Percentiles rank a stretch among this genome's conserved stretches.
Conservation (phyloP, 495 filamentous ascomycete genomes). For the Lasiosphaeris hirsuta region DNA sequence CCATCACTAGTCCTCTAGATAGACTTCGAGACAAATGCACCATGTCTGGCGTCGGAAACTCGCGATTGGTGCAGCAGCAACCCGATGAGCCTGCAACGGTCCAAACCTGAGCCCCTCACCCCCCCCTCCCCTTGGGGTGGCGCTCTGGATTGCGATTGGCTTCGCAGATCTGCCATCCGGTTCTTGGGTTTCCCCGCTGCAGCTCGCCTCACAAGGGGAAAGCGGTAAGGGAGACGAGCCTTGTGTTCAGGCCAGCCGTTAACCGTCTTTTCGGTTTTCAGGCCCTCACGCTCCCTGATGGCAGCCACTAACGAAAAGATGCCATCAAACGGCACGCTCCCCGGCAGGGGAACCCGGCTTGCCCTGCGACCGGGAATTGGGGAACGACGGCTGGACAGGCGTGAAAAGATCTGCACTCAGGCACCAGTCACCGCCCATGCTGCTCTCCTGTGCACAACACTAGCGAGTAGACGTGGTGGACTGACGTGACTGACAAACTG, state of each 20-base stretch:
- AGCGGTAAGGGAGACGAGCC: background rate
- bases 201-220: background rate
- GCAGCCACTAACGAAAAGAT: background rate
- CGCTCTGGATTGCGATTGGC: slow-evolving; percentile 16
- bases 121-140: background rate
- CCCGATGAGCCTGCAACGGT: slow-evolving; percentile 5
- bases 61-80: slow-evolving; percentile 5
- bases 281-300: background rate
- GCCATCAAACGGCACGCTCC: background rate
- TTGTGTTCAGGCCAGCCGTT: too few relatives aligned
- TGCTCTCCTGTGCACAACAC: background rate
- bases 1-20: too few relatives aligned
- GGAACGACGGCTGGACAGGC: background rate
- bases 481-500: background rate
- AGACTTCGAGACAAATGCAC: background rate
- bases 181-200: background rate
- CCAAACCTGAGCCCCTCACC: background rate
- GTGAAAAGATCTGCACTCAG: background rate
- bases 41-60: slow-evolving; percentile 6
- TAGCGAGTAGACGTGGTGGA: background rate
- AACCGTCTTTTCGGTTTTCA: too few relatives aligned
- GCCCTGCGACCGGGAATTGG: background rate
- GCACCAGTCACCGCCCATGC: background rate
- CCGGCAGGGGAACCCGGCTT: background rate
- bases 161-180: slow-evolving; percentile 11